Base-by-base conservation (phyloP, 2,329 filamentous ascomycete genomes). In the Magnaporthiopsis poae region DNA sequence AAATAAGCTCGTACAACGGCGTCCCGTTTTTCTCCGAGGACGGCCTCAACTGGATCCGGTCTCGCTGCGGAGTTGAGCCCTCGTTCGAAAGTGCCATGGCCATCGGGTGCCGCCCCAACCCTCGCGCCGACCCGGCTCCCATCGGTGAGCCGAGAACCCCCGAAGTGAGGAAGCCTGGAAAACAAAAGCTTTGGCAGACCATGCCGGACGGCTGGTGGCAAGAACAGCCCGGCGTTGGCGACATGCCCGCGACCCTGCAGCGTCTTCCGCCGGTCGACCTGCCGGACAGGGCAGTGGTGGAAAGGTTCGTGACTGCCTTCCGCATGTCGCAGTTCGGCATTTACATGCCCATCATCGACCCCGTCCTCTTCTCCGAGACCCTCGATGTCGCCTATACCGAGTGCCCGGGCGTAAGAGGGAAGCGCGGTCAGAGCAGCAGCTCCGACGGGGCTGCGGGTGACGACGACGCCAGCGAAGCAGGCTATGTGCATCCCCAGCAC, bases 11-110 rank as follows among this genome's bases (percentile, higher is more conserved):
- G 9, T 76, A 79, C 63, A 81, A 79, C 18, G 81, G 82, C 8
- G 77, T 84, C 1, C 82, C 82, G 0, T 78, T 82, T 60, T 76
- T 85, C 60, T 80, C 82, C 0, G 71, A 75, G 0, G 76, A 80
- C 18, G 82, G 82, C 7, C 77, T 77, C 65, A 71, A 79, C 69
- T 84, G 81, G 80, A 80, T 85, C 46, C 74, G 77, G 36, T 74
- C 80, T 15, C 75, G 77, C 35, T 80, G 81, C 0, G 82, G 81
- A 5, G 74, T 78, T 63, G 71, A 70, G n/a, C 52, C 64, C 1
- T n/a, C 35, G 13, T 65, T 65, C n/a, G 64, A 65, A 8, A 65
- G 33, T 31, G 31, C 46, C 4, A 18, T 21, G 39, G 63, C 21
- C 3, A 12, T 29, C n/a, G 63, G 7, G 27, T 29, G 29, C 27